Conservation (phyloP, 129 eudicot species). For the Chrysanthemum makinoi region DNA sequence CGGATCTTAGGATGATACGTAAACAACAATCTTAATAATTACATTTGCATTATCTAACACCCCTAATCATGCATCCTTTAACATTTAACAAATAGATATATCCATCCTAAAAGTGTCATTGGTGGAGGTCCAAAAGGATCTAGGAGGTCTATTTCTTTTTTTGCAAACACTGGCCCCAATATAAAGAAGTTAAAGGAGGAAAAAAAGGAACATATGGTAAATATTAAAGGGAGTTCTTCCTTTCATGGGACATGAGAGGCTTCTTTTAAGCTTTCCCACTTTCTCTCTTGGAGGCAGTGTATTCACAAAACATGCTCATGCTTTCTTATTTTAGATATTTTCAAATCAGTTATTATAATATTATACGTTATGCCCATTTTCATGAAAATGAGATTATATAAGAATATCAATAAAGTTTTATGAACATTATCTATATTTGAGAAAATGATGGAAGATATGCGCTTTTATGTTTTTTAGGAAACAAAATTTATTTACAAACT, state of each 20-base stretch:
- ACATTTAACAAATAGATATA: neutral
- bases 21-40: no score
- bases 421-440: no score
- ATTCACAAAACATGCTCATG: conserved; percentile 22
- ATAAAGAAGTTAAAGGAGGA: conserved; percentile 19
- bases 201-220: conserved; percentile 18
- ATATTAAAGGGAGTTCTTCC: conserved; percentile 22
- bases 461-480: no score
- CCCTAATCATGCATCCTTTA: neutral
- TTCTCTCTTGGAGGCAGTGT: conserved; percentile 17
- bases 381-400: neutral
- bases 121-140: conserved; percentile 21
- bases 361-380: neutral
- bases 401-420: no score
- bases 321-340: neutral
- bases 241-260: conserved; percentile 10
- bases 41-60: neutral
- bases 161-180: conserved; percentile 21
- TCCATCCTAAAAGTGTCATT: neutral
- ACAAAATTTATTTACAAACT: no score
- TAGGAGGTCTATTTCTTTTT: neutral
- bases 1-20: no score
- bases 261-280: conserved; percentile 15
- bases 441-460: no score
- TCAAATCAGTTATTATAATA: neutral